A percentile compares a stretch with the other conserved stretches of the same genome.
phyloP scores from a whole-genome alignment of 176 grass and related monocot genomes.

The Zoysia japonica region DNA sequence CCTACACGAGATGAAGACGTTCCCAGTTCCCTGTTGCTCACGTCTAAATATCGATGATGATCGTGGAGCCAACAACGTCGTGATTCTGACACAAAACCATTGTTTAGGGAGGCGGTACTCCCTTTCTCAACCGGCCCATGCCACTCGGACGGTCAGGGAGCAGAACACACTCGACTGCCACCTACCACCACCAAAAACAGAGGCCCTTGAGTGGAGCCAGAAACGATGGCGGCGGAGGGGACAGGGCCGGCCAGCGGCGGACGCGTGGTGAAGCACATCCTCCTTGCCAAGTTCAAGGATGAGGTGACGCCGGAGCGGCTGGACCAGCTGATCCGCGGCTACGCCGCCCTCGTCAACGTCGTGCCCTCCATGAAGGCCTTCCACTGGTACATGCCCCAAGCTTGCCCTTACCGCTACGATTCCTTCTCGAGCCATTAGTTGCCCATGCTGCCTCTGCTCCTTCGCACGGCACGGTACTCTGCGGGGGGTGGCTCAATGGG shows the following conservation, averaged over 20 bases:
- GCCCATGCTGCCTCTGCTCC: too few species aligned
- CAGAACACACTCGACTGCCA: background rate
- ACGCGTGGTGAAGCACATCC: conserved; percentile 71
- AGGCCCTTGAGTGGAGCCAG: background rate
- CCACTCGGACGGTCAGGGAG: too few species aligned
- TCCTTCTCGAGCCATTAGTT: too few species aligned
- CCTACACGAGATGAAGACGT: too few species aligned
- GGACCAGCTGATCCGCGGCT: conserved; percentile 63
- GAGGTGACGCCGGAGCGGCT: conserved; percentile 58
- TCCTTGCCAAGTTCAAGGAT: conserved; percentile 74
- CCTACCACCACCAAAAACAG: background rate
- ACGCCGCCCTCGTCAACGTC: conserved; percentile 66
- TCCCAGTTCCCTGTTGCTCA: too few species aligned
- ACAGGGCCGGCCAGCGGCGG: background rate
- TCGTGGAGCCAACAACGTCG: too few species aligned
- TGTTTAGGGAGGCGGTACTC: too few species aligned
- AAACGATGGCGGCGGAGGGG: conserved; percentile 17
- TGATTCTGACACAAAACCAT: too few species aligned
- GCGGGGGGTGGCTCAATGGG: too few species aligned
- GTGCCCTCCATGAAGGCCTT: conserved; percentile 85
- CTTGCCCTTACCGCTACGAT: background rate
- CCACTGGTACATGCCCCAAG: conserved; percentile 52
- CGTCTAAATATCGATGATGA: too few species aligned
- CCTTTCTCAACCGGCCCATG: too few species aligned
- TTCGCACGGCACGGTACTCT: background rate